Conservation (phyloP, 164 flowering plant species). For the Aristolochia contorta region DNA sequence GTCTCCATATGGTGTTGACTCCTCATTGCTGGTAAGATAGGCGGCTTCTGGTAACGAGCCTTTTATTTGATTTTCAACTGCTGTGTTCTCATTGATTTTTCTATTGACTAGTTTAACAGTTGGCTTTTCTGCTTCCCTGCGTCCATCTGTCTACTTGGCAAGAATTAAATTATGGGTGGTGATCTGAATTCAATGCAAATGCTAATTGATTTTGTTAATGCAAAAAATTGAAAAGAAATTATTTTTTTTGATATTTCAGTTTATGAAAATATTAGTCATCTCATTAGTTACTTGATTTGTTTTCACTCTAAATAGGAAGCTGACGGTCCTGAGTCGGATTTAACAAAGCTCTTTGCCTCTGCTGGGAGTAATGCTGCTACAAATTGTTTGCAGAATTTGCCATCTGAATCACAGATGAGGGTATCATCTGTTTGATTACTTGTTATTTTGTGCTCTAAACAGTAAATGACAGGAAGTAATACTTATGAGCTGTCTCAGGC, state of each 20-base stretch:
- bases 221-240: too few species aligned
- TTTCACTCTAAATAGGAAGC: slow-evolving; percentile 38
- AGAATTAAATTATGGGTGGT: too few species aligned
- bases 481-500: slow-evolving; percentile 31
- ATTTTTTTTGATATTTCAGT: too few species aligned
- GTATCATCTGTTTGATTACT: slow-evolving; percentile 20
- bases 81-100: too few species aligned
- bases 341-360: slow-evolving; percentile 85
- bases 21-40: slow-evolving; percentile 41
- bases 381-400: slow-evolving; percentile 64
- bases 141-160: too few species aligned
- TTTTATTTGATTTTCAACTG: too few species aligned
- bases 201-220: too few species aligned
- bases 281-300: not conserved
- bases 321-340: slow-evolving; percentile 76
- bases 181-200: too few species aligned
- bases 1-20: slow-evolving; percentile 81
- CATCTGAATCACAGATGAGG: slow-evolving; percentile 73
- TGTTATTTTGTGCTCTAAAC: not conserved
- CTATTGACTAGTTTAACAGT: too few species aligned
- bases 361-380: slow-evolving; percentile 37
- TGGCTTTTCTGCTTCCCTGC: too few species aligned
- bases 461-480: slow-evolving; percentile 3
- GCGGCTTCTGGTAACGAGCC: too few species aligned
- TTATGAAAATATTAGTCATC: not conserved